These are phyloP conservation scores for Leccinum aurantiacum DNA, from an alignment of 768 basidiomycete genomes.

Conservation along the genomic window DNA sequence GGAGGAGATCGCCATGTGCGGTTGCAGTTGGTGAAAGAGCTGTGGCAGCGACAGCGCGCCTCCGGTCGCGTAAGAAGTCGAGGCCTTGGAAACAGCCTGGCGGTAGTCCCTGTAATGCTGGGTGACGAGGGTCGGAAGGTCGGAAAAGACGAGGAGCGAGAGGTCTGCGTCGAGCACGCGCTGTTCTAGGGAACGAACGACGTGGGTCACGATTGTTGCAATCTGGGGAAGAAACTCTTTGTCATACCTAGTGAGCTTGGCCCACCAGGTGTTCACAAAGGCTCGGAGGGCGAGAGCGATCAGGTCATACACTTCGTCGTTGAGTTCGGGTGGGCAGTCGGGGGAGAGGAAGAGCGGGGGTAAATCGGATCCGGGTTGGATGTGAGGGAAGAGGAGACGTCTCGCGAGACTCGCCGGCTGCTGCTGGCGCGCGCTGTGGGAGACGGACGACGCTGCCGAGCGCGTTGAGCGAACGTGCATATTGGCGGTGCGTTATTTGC, in stretches of 20 bases:
- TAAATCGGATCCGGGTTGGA: conserved; percentile 41
- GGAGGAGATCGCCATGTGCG: conserved; percentile 74
- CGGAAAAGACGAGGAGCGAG: conserved; percentile 56
- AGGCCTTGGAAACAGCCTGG: conserved; percentile 57
- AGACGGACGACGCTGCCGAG: conserved; percentile 26
- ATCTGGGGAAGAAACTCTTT: conserved; percentile 78
- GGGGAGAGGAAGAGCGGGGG: conserved; percentile 55
- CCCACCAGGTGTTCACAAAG: conserved; percentile 84
- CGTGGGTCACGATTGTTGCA: conserved; percentile 52
- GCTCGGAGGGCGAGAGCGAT: conserved; percentile 78
- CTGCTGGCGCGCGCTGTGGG: conserved; percentile 19
- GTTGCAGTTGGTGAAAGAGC: conserved; percentile 80
- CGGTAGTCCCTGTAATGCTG: conserved; percentile 83
- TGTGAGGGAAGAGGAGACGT: conserved; percentile 65
- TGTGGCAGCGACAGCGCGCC: conserved; percentile 60
- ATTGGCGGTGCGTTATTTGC: not conserved
- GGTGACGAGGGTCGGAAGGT: conserved; percentile 63
- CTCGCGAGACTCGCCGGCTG: conserved; percentile 43
- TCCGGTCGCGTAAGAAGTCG: conserved; percentile 69
- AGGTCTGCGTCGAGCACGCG: conserved; percentile 58
- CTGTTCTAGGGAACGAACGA: conserved; percentile 60
- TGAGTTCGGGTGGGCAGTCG: conserved; percentile 51
- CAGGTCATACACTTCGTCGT: conserved; percentile 62
- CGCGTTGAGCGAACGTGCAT: conserved; percentile 15
- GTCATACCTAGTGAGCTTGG: conserved; percentile 79